These are phyloP conservation scores for Triticum urartu DNA, from an alignment of 176 grass and related monocot species.

Conservation along the genomic window DNA sequence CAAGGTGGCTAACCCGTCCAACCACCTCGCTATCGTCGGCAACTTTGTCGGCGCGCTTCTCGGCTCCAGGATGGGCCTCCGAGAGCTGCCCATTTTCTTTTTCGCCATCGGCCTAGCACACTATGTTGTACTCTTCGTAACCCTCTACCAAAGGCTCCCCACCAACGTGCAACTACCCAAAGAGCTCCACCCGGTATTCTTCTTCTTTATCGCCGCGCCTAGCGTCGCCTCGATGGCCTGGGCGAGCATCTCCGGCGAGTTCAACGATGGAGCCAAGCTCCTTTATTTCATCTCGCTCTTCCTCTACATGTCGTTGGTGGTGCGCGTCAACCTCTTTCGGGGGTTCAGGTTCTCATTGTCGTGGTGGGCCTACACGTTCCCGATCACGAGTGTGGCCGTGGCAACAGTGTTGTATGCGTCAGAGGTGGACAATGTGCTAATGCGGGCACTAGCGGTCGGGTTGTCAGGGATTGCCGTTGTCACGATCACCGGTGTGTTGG, in stretches of 20 bases:
- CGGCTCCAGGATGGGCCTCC: slow-evolving; percentile 54
- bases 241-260: slow-evolving; percentile 28
- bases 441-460: neutral
- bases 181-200: slow-evolving; percentile 74
- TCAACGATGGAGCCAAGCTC: slow-evolving; percentile 37
- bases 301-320: slow-evolving; percentile 61
- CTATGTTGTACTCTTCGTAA: slow-evolving; percentile 79
- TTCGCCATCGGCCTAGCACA: slow-evolving; percentile 67
- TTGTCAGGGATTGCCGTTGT: slow-evolving; percentile 13
- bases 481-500: slow-evolving; percentile 53
- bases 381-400: slow-evolving; percentile 60
- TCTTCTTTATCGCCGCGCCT: slow-evolving; percentile 10
- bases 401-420: slow-evolving; percentile 32
- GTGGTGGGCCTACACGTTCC: slow-evolving; percentile 93
- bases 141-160: slow-evolving; percentile 47
- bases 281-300: slow-evolving; percentile 76
- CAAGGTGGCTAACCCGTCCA: neutral
- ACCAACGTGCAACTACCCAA: slow-evolving; percentile 57
- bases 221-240: slow-evolving; percentile 64
- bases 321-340: slow-evolving; percentile 28
- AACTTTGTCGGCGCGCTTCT: slow-evolving; percentile 61
- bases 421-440: neutral
- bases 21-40: slow-evolving; percentile 66
- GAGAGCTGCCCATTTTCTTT: slow-evolving; percentile 48
- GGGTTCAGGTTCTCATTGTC: slow-evolving; percentile 48